A percentile compares a stretch with the other conserved stretches of the same genome.
Evolutionary conservation across 352 stramenopile genomes (phyloP).

Genomic region (Phytophthora melonis): DNA sequence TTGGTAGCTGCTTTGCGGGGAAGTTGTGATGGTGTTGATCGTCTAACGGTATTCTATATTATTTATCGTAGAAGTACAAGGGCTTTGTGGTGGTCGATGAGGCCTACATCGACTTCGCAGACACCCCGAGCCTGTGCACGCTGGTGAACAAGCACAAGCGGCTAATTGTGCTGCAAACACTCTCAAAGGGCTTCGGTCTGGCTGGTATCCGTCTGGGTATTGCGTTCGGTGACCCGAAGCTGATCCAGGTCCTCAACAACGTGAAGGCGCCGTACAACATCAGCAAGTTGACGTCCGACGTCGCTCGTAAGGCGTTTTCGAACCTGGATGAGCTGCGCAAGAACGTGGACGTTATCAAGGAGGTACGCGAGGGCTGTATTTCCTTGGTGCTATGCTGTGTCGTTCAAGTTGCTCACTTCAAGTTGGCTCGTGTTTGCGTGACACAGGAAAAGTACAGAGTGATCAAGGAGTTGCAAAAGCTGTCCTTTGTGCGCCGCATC

Average conservation of each 20-base stretch:
- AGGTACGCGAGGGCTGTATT: slow-evolving; percentile 32
- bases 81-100: slow-evolving; percentile 98
- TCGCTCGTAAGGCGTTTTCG: slow-evolving; percentile 72
- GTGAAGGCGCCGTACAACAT: slow-evolving; percentile 99
- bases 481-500: slow-evolving; percentile 94
- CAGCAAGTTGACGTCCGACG: slow-evolving; percentile 95
- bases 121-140: slow-evolving; percentile 75
- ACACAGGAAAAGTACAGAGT: slow-evolving; percentile 86
- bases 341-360: slow-evolving; percentile 80
- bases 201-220: slow-evolving; percentile 95
- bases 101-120: slow-evolving; percentile 98
- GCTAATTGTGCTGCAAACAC: slow-evolving; percentile 97
- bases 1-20: slow-evolving; percentile 30
- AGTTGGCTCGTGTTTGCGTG: slow-evolving; percentile 34
- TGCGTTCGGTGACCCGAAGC: slow-evolving; percentile 90
- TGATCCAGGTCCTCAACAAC: slow-evolving; percentile 99
- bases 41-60: slow-evolving; percentile 2
- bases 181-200: slow-evolving; percentile 98
- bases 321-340: slow-evolving; percentile 61
- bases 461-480: slow-evolving; percentile 77
- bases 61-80: slow-evolving; percentile 69
- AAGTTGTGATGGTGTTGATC: not conserved
- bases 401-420: not conserved
- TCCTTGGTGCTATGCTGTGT: not conserved
- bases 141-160: slow-evolving; percentile 94